These are phyloP conservation scores for Suillus placidus DNA, from an alignment of 768 basidiomycete species.

Conservation along the genomic window DNA sequence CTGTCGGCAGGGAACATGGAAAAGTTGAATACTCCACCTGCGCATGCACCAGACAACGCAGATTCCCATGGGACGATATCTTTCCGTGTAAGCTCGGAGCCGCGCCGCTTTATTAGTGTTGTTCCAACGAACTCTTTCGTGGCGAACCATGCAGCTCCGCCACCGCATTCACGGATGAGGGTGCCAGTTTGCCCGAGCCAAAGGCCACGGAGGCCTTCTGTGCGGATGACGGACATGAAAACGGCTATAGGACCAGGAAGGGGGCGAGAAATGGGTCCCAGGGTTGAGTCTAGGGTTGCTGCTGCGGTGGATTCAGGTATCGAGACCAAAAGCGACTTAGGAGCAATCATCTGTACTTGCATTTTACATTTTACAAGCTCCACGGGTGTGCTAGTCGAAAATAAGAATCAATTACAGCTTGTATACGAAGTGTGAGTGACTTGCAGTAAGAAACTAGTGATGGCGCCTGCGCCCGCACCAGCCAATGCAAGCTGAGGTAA, in stretches of 20 bases:
- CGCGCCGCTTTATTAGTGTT: constrained; percentile 57
- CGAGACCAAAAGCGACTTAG: constrained; percentile 21
- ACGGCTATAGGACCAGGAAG: constrained; percentile 79
- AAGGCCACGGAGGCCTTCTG: constrained; percentile 79
- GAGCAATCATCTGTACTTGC: constrained; percentile 89
- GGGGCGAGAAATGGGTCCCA: constrained; percentile 14
- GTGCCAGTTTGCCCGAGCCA: constrained; percentile 98
- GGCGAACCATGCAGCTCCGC: constrained; percentile 88
- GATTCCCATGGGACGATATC: constrained; percentile 77
- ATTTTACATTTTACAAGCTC: constrained; percentile 97
- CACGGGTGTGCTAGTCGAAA: constrained; percentile 72
- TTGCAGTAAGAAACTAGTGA: constrained; percentile 86
- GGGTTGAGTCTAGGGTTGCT: constrained; percentile 11
- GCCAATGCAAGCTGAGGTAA: constrained; percentile 76
- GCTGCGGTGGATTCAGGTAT: constrained; percentile 19
- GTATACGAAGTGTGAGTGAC: constrained; percentile 29
- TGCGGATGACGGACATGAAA: constrained; percentile 60
- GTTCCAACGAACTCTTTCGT: constrained; percentile 79
- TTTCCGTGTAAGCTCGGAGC: constrained; percentile 37
- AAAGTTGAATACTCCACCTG: constrained; percentile 84
- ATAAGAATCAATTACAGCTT: background rate
- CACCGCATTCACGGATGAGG: constrained; percentile 90
- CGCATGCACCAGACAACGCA: constrained; percentile 82
- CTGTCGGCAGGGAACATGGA: constrained; percentile 96
- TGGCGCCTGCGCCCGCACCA: constrained; percentile 83